Base-by-base conservation (phyloP, 495 filamentous ascomycete genomes). In the Aspergillus kassunensis region DNA sequence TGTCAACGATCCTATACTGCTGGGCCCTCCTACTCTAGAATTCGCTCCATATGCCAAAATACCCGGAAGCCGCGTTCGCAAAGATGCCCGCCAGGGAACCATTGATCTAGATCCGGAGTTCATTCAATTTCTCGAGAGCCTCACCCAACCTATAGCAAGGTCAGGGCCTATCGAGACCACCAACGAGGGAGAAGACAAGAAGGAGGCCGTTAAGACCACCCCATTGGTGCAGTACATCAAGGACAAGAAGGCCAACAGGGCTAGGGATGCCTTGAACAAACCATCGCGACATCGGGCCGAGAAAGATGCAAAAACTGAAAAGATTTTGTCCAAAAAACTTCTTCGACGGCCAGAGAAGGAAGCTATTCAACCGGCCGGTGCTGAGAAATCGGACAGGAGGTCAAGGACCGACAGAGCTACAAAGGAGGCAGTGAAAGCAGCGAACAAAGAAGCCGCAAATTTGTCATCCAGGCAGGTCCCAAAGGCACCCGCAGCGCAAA, bases 31-130 rank as follows among this genome's bases (percentile, higher is more conserved):
- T 0, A 74, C 77, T 9, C 71, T 96, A 12, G 91, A 97, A 60
- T 87, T 89, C 60, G 81, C 93, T 20, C 81, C 87, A 3, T 93
- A 90, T 66, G 86, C 88, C 44, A 88, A 89, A 56, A 78, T 86
- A 0, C 90, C 95, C 13, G 87, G 84, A 53, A 85, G 78, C 59
- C 75, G 76, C 31, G 64, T 70, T 18, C 84, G 89, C 19, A 80
- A 81, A 40, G 93, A 98, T 75, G 80, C 80, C 51, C 84, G 92
- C 3, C 89, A 95, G 64, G 93, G 95, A 36, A 95, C 89, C 5
- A 97, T 98, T 51, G 93, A 98, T 57, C 90, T 92, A 59, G 93
- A 98, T 64, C 82, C 86, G 0, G 93, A 97, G 50, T 97, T 97
- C 56, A 95, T 96, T 69, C 80, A 80, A 18, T 98, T 97, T 61